Base-by-base conservation (phyloP, 768 basidiomycete species). In the Trametes punicea region DNA sequence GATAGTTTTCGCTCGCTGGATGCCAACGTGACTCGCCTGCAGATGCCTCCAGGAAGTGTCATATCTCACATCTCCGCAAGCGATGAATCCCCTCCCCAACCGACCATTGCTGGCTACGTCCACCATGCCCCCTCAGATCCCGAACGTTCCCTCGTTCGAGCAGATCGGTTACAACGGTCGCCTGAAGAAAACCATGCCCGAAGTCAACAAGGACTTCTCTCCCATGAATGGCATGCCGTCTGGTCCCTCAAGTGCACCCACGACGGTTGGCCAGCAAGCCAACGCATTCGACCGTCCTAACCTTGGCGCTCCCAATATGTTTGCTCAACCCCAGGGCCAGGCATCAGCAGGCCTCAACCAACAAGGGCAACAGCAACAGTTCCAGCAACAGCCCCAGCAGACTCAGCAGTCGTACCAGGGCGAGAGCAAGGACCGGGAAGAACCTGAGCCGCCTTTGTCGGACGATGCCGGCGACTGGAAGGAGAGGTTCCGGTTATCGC, bases 1-100 rank as follows among this genome's bases (percentile, higher is more conserved):
- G 20, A 49, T 51, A 31, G 27, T 27, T 45, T 38, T 33, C 38
- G 49, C 29, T 56, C 27, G 36, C 60, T 50, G 18, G 10, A 33
- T n/a, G 10, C 18, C 44, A 50, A 48, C 46, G 25, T 38, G 20
- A 38, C 46, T 46, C 13, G 20, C 9, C 33, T 52, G 6, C 60
- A 94, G 91, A 73, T 98, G 97, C 73, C 78, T 99, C 23, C 97
- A 98, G 74, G 97, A 99, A 78, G 90, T 99, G 62, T 91, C 92
- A 11, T 99, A 99, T 72, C 77, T 99, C 51, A 99, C 97, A 1
- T 98, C 96, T 0, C 87, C 93, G 1, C 91, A 97, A 70, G 95
- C 97, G 6, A 88, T 98, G 81, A 99, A 99, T 69, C 97, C 97
- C 40, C 78, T 98, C 47, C 93, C 93, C 2, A 90, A 93, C 57